Conservation (phyloP, 2,329 filamentous ascomycete species). For the Biscogniauxia mediterranea region DNA sequence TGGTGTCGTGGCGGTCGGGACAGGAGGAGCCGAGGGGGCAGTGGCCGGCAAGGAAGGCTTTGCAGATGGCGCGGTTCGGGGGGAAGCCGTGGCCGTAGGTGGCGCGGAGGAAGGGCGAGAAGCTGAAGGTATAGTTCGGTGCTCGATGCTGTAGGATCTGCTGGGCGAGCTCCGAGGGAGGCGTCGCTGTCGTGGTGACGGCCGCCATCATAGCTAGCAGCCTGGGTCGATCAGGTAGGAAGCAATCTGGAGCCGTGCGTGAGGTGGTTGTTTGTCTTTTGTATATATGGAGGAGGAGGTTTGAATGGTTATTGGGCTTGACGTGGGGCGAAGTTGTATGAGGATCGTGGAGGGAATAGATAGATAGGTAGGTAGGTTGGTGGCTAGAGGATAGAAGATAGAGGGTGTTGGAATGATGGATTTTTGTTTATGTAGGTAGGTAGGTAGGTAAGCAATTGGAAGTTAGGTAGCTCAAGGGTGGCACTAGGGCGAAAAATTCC, state of each 20-base stretch:
- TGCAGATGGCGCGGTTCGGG: conserved; percentile 76
- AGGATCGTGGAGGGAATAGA: too few relatives aligned
- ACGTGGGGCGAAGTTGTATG: conserved; percentile 1
- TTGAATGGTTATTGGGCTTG: conserved; percentile 3
- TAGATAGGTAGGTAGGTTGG: too few relatives aligned
- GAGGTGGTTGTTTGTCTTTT: not conserved
- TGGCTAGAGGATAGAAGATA: not conserved
- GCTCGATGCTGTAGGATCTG: conserved; percentile 57
- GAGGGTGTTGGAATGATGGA: not conserved
- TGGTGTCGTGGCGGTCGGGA: conserved; percentile 72
- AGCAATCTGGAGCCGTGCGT: too few relatives aligned
- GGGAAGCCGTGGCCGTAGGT: conserved; percentile 84
- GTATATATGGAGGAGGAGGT: conserved; percentile 6
- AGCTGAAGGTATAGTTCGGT: conserved; percentile 69
- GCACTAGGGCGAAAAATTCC: not conserved
- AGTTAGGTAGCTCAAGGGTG: not conserved
- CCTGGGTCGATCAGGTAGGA: too few relatives aligned
- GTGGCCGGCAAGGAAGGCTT: conserved; percentile 79
- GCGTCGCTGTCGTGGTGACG: conserved; percentile 27
- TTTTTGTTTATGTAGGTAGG: not conserved
- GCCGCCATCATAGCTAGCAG: conserved; percentile 11
- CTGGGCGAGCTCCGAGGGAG: conserved; percentile 34
- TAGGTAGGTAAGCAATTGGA: not conserved
- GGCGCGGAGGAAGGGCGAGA: conserved; percentile 78
- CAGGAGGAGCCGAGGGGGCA: conserved; percentile 84